Conservation (phyloP, 192 early-diverging fungal species). For the Lobulomyces angularis region DNA sequence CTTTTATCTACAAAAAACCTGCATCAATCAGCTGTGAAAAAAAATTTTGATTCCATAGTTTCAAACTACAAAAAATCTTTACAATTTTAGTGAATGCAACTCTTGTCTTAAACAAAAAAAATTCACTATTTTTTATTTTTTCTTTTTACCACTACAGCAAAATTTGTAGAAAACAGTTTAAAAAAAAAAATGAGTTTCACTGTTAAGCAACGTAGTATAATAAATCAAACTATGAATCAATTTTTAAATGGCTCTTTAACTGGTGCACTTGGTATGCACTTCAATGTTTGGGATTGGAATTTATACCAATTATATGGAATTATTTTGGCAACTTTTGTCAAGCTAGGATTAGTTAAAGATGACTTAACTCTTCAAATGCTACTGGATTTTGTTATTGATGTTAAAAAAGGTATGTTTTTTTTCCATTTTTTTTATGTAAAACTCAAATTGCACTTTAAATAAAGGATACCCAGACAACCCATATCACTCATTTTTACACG, state of each 20-base stretch:
- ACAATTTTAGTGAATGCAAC: too few species aligned
- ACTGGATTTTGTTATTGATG: slow-evolving; percentile 74
- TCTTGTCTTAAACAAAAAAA: too few species aligned
- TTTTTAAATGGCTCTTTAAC: slow-evolving; percentile 10
- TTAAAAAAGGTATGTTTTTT: too few species aligned
- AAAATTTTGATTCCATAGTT: too few species aligned
- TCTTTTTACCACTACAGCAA: not conserved
- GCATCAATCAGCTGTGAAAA: too few species aligned
- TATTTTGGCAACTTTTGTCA: slow-evolving; percentile 64
- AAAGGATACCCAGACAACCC: slow-evolving; percentile 70
- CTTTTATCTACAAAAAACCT: too few species aligned
- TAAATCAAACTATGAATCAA: slow-evolving; percentile 21
- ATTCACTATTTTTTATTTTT: too few species aligned
- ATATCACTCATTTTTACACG: slow-evolving; percentile 88
- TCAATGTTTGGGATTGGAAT: slow-evolving; percentile 23
- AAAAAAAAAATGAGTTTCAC: not conserved
- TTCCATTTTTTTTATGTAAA: too few species aligned
- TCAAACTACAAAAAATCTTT: too few species aligned
- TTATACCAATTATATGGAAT: slow-evolving; percentile 66
- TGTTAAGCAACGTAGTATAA: too few species aligned
- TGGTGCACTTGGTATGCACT: slow-evolving; percentile 23
- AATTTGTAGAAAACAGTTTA: not conserved
- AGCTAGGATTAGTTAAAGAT: slow-evolving; percentile 46
- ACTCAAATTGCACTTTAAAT: too few species aligned
- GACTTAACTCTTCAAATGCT: slow-evolving; percentile 48